These are phyloP conservation scores for Cinchona pubescens DNA, from an alignment of 257 asterid species.

Conservation along the genomic window DNA sequence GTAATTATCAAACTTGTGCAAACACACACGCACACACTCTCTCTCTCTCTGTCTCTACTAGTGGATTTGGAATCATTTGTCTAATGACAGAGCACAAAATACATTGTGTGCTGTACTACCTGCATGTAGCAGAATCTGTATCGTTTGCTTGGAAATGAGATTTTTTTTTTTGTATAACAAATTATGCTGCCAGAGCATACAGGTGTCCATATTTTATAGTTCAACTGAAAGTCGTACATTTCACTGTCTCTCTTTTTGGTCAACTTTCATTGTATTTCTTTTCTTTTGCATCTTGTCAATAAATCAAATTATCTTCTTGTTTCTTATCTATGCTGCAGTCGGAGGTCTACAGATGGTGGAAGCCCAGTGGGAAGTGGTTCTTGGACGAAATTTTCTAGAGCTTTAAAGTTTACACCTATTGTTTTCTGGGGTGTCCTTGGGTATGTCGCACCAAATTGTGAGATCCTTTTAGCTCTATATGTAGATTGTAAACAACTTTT, in stretches of 20 bases:
- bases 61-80: background rate
- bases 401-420: slow-evolving; percentile 76
- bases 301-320: slow-evolving; percentile 13
- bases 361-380: slow-evolving; percentile 66
- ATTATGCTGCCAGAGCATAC: background rate
- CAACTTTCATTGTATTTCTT: background rate
- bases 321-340: slow-evolving; percentile 52
- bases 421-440: slow-evolving; percentile 89
- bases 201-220: background rate
- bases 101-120: background rate
- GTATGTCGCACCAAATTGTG: slow-evolving; percentile 38
- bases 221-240: background rate
- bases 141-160: background rate
- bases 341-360: slow-evolving; percentile 87
- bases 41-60: background rate
- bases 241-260: background rate
- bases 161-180: background rate
- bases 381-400: slow-evolving; percentile 66
- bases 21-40: background rate
- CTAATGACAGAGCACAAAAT: background rate
- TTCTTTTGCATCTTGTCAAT: slow-evolving; percentile 2
- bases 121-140: background rate
- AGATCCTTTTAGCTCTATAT: slow-evolving; percentile 1
- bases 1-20: slow-evolving; percentile 25
- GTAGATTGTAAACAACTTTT: background rate